A percentile compares a stretch with the other conserved stretches of the same genome.
Conservation (phyloP, 257 asterid genomes). For the Orobanche coerulescens region DNA sequence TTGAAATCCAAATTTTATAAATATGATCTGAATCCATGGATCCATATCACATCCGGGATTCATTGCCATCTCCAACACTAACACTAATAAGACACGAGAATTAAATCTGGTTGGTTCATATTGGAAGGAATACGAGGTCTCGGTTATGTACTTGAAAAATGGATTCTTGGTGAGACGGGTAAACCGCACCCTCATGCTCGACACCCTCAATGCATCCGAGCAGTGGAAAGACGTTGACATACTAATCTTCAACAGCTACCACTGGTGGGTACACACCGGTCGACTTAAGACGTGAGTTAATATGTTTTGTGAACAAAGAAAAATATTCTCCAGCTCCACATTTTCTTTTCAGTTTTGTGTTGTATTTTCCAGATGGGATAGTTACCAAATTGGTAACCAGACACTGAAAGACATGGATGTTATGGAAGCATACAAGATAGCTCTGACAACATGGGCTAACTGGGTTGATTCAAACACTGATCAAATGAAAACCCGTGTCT, state of each 20-base stretch:
- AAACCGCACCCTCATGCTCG: slow-evolving; percentile 43
- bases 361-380: slow-evolving; percentile 47
- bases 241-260: slow-evolving; percentile 61
- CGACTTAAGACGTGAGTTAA: slow-evolving; percentile 33
- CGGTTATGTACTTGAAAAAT: slow-evolving; percentile 25
- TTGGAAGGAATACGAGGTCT: slow-evolving; percentile 28
- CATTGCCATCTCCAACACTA: too few species aligned
- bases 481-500: slow-evolving; percentile 39
- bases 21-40: too few species aligned
- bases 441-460: slow-evolving; percentile 64
- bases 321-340: not conserved
- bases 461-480: slow-evolving; percentile 65
- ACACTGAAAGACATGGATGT: slow-evolving; percentile 41
- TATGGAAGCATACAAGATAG: slow-evolving; percentile 50
- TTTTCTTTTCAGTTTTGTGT: not conserved
- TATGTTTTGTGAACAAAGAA: not conserved
- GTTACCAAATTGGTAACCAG: slow-evolving; percentile 34
- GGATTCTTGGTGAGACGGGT: slow-evolving; percentile 32
- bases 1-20: too few species aligned
- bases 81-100: too few species aligned
- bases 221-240: slow-evolving; percentile 42
- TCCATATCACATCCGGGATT: too few species aligned
- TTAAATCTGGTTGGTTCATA: not conserved
- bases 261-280: slow-evolving; percentile 84
- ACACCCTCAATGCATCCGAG: slow-evolving; percentile 33